These are phyloP conservation scores for Zarea fungicola DNA, from an alignment of 2,329 filamentous ascomycete genomes.

Conservation along the genomic window DNA sequence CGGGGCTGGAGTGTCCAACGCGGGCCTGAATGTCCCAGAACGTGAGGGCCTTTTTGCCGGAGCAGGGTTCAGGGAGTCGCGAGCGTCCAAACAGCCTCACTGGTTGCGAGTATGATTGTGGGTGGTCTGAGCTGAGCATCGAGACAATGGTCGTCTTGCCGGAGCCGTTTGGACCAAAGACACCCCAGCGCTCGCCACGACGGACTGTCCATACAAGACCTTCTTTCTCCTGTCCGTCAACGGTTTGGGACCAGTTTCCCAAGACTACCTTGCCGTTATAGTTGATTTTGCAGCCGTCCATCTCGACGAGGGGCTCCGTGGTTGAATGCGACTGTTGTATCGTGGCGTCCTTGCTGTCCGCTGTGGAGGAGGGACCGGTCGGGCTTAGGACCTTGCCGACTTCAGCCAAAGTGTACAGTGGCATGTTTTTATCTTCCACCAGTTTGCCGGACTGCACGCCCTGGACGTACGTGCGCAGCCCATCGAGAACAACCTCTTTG, in stretches of 20 bases:
- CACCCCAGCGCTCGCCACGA: constrained; percentile 80
- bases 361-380: constrained; percentile 10
- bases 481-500: constrained; percentile 56
- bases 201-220: constrained; percentile 81
- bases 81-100: constrained; percentile 80
- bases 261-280: constrained; percentile 76
- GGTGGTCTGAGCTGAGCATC: constrained; percentile 91
- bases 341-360: constrained; percentile 9
- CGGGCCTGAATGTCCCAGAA: constrained; percentile 89
- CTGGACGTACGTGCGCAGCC: constrained; percentile 43
- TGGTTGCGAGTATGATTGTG: constrained; percentile 85
- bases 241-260: constrained; percentile 67
- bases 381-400: constrained; percentile 41
- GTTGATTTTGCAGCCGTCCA: constrained; percentile 75
- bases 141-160: constrained; percentile 95
- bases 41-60: constrained; percentile 64
- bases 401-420: constrained; percentile 43
- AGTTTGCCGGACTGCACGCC: constrained; percentile 40
- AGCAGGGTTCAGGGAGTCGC: constrained; percentile 68
- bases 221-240: constrained; percentile 42
- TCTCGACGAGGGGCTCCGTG: constrained; percentile 75
- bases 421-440: constrained; percentile 42
- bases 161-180: constrained; percentile 91
- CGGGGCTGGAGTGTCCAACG: constrained; percentile 89
- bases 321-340: constrained; percentile 18